Base-by-base conservation (phyloP, 768 basidiomycete genomes). In the Lactarius indigo region DNA sequence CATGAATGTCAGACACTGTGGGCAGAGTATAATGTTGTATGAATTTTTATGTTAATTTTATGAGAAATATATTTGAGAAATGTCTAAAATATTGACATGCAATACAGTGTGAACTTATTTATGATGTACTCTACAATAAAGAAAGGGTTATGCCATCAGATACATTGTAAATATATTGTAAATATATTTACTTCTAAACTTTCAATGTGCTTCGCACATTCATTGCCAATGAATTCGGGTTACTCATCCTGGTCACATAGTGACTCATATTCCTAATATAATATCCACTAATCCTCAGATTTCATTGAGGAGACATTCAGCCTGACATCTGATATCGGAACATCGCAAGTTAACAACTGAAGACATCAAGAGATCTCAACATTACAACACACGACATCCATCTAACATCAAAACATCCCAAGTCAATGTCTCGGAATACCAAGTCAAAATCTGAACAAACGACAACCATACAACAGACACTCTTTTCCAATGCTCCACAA, bases 331-430 rank as follows among this genome's bases (percentile, higher is more conserved):
- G 8, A 59, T n/a, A 44, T 44, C 17, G 20, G 28, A 9, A 47
- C 44, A n/a, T 47, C 3, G 3, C 7, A 9, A 47, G n/a, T 47
- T 9, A 47, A 47, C n/a, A 47, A 44, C 59, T 59, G 9, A n/a
- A 59, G 59, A 59, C 20, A 23, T 59, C 8, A 30, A n/a, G 9
- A 62, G 33, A 59, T 59, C 59, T 28, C 9, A 59, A 59, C 59
- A 42, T 2, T 2, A n/a, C 9, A 47, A 47, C 44, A 15, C 5
- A 17, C 1, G 5, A 41, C 39, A 17, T 41, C 13, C 15, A 41
- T 2, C 44, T 9, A 9, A 44, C 42, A 44, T 44, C 20, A 9
- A 20, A 9, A 44, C 20, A n/a, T 44, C 15, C 1, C 35, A 35
- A 35, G 9, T 35, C 35, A 35, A 35, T 35, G 35, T 35, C 9